Conservation (phyloP, 2,329 filamentous ascomycete genomes). For the Sporothrix pallida region DNA sequence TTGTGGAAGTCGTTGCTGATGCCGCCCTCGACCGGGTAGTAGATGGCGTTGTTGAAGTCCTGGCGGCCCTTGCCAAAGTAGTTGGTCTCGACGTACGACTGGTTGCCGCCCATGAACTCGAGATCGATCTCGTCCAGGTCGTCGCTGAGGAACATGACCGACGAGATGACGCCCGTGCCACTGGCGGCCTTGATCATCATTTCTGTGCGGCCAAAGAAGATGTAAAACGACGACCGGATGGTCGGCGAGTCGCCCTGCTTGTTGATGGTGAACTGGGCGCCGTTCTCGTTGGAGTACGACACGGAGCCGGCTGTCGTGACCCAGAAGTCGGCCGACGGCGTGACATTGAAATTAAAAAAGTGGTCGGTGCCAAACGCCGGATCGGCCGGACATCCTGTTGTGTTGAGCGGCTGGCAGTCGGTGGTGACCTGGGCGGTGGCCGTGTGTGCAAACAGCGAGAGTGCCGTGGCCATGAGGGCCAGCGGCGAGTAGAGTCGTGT, state of each 20-base stretch:
- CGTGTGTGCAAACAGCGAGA: conserved; percentile 23
- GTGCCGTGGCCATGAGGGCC: conserved; percentile 20
- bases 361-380: conserved; percentile 70
- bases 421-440: conserved; percentile 74
- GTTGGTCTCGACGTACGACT: conserved; percentile 69
- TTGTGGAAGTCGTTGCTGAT: conserved; percentile 71
- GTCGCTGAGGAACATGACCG: conserved; percentile 82
- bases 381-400: conserved; percentile 70
- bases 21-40: conserved; percentile 60
- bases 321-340: conserved; percentile 64
- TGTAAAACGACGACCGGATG: conserved; percentile 78
- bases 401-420: conserved; percentile 76
- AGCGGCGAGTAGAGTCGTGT: conserved; percentile 10
- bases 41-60: conserved; percentile 60
- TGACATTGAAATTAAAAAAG: conserved; percentile 68
- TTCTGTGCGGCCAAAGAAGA: conserved; percentile 84
- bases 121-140: conserved; percentile 89
- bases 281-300: conserved; percentile 61
- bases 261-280: conserved; percentile 73
- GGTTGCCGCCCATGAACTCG: conserved; percentile 76
- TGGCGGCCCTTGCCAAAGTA: conserved; percentile 76
- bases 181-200: conserved; percentile 76
- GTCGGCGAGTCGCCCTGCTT: conserved; percentile 78
- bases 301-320: conserved; percentile 71
- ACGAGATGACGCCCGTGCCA: conserved; percentile 78